Base-by-base conservation (phyloP, 176 grass and related monocot species). In the Musa acuminata region DNA sequence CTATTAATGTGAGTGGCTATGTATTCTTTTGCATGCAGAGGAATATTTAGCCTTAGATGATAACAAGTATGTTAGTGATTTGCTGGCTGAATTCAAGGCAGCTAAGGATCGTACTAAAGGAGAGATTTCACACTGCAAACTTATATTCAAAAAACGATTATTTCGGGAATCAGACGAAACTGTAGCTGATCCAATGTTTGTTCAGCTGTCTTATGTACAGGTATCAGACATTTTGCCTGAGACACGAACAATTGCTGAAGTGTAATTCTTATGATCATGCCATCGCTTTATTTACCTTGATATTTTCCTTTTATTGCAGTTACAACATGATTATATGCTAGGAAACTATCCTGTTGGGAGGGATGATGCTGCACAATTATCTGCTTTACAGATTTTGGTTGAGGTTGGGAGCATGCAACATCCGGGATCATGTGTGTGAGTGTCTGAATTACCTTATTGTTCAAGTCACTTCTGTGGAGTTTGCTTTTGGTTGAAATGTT, bases 151-250 rank as follows among this genome's bases (percentile, higher is more conserved):
- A 71, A 99, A 99, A 83, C 91, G 91, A 29, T 91, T 99, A 77
- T 99, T 99, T 69, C 91, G 96, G 2, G 96, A 99, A 68, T 99
- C 96, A 9, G 96, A 99, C 60, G 96, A 99, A 88, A 91, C 84
- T 79, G 91, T 99, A 62, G 92, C 88, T 82, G 96, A 95, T 81
- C 90, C 83, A 22, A 95, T 99, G 96, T 99, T 99, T 49, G 71
- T 95, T 82, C 96, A 99, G 75, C 82, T 99, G 69, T 99, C 96
- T 14, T 99, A 95, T 84, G 96, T 99, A 13, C 96, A 99, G 96
- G 96, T 99, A 85, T 55, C 26, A 16, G 19, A 2, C 49, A 6
- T 16, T 58, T 43, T 43, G 35, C 35, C 35, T 43, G 35, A 43
- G 35, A 43, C 3, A 43, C 6, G 13, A 1, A 9, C 19, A 60